These are phyloP conservation scores for Microbotryum lychnidis-dioicae DNA, from an alignment of 1,284 basidiomycete species.

Conservation along the genomic window DNA sequence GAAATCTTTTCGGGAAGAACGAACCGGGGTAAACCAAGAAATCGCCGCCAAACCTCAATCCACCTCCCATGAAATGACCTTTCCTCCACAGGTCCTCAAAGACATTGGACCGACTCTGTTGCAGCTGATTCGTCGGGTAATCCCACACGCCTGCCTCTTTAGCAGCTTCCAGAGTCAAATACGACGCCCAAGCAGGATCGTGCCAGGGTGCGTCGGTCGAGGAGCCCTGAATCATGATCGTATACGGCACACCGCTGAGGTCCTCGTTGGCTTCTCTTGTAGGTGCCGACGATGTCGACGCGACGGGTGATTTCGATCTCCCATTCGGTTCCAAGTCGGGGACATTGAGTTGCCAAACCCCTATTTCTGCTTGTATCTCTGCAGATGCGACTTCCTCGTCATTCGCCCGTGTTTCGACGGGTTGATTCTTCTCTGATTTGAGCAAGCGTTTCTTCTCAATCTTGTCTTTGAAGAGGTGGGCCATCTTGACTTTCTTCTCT, in stretches of 20 bases:
- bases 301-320: constrained; percentile 20
- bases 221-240: constrained; percentile 47
- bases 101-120: constrained; percentile 62
- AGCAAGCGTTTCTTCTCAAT: constrained; percentile 49
- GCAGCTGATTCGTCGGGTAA: constrained; percentile 56
- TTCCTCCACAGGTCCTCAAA: constrained; percentile 71
- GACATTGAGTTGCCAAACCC: no score
- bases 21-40: constrained; percentile 91
- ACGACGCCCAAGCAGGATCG: constrained; percentile 40
- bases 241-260: constrained; percentile 29
- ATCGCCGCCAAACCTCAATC: constrained; percentile 89
- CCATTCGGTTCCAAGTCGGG: no score
- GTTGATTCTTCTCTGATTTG: constrained; percentile 42
- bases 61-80: constrained; percentile 76
- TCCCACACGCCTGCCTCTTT: constrained; percentile 62
- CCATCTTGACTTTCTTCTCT: constrained; percentile 40
- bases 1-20: constrained; percentile 34
- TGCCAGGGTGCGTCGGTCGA: constrained; percentile 61
- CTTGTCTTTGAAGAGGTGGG: constrained; percentile 39
- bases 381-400: no score
- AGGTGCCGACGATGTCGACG: constrained; percentile 10
- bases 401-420: no score
- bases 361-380: no score
- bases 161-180: constrained; percentile 55
- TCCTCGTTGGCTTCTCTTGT: not conserved